These are phyloP conservation scores for Ceratobasidium sp. DNA, from an alignment of 1,284 basidiomycete species.

Conservation along the genomic window DNA sequence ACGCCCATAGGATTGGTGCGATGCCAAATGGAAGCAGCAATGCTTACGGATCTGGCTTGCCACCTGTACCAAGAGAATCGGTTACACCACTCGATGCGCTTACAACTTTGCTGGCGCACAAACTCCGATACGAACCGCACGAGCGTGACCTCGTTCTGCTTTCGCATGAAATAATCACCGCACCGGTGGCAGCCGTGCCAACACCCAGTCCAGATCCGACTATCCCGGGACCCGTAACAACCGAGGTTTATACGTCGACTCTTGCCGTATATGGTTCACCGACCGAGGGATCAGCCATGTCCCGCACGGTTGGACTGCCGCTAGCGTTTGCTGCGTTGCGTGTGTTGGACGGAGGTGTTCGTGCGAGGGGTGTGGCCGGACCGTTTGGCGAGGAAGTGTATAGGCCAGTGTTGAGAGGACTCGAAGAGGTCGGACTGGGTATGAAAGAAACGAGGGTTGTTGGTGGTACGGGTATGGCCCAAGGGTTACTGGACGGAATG, in stretches of 20 bases:
- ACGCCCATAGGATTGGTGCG: constrained; percentile 26
- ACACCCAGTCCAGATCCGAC: constrained; percentile 45
- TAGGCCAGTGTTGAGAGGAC: constrained; percentile 63
- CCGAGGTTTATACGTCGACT: constrained; percentile 75
- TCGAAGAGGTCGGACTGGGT: constrained; percentile 68
- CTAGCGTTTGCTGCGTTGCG: constrained; percentile 79
- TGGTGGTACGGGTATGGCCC: constrained; percentile 30
- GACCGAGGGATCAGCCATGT: constrained; percentile 76
- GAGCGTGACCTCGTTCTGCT: constrained; percentile 91
- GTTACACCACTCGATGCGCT: constrained; percentile 79
- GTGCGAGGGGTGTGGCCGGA: constrained; percentile 68
- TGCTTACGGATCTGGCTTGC: constrained; percentile 49
- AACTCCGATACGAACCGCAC: constrained; percentile 71
- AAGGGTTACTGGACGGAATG: constrained; percentile 6
- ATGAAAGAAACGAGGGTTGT: constrained; percentile 64
- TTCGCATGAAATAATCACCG: constrained; percentile 78
- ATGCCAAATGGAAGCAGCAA: constrained; percentile 51
- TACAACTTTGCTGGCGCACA: constrained; percentile 75
- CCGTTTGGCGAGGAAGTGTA: constrained; percentile 70
- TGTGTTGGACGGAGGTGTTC: constrained; percentile 73
- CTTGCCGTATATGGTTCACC: constrained; percentile 75
- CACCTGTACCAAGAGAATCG: constrained; percentile 56
- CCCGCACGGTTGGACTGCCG: constrained; percentile 85
- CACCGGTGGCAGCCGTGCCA: constrained; percentile 42
- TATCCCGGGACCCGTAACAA: constrained; percentile 46